Evolutionary conservation across 179 eudicot genomes (phyloP).

Genomic region (Gypsophila paniculata): DNA sequence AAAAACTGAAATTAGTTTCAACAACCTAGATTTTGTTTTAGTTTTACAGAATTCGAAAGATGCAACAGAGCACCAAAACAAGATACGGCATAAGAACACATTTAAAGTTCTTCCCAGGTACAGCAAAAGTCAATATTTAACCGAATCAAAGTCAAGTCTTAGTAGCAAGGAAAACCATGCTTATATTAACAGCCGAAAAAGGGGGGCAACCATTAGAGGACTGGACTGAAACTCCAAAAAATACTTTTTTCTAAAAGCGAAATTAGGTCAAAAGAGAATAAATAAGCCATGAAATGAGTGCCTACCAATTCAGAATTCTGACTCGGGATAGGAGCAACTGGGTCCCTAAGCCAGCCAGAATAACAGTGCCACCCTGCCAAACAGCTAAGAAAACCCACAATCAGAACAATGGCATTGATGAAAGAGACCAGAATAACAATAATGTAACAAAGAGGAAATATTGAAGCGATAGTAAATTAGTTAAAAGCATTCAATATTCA

Average conservation of each 20-base stretch:
- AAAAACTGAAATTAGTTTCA: not conserved
- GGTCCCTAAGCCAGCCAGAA: slow-evolving; percentile 94
- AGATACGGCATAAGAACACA: no score
- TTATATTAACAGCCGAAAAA: no score
- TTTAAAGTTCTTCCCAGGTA: no score
- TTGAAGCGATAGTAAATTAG: not conserved
- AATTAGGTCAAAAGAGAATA: not conserved
- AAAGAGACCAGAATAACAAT: not conserved
- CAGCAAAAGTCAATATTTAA: no score
- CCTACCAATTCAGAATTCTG: slow-evolving; percentile 94
- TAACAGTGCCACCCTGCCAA: slow-evolving; percentile 82
- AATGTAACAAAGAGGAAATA: not conserved
- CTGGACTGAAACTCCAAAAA: no score
- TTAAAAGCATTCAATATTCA: not conserved
- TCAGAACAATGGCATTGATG: slow-evolving; percentile 5
- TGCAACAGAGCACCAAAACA: not conserved
- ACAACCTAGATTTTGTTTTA: no score
- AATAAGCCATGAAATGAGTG: not conserved
- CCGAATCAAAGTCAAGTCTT: no score
- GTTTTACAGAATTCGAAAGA: not conserved
- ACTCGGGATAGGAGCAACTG: slow-evolving; percentile 78
- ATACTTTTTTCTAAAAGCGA: no score
- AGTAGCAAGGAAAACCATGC: no score
- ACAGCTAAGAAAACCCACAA: slow-evolving; percentile 16
- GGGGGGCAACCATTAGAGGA: no score